Evolutionary conservation across 2,329 filamentous ascomycete genomes (phyloP).

Genomic region (Hirsutella minnesotensis): DNA sequence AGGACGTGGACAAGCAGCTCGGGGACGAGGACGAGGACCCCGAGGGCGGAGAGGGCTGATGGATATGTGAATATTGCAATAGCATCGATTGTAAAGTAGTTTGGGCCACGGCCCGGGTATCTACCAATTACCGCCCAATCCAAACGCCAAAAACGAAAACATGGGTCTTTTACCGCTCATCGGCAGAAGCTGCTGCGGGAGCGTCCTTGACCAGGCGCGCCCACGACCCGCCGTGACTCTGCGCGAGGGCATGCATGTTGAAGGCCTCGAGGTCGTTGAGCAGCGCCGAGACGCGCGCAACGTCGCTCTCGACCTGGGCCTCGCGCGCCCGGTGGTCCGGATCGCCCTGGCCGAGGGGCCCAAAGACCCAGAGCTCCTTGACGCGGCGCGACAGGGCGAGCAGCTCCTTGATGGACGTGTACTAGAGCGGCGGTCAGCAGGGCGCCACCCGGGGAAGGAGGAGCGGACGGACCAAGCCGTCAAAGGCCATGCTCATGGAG

Average conservation of each 20-base stretch:
- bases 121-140: background rate
- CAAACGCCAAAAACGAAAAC: background rate
- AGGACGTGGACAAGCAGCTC: constrained; percentile 32
- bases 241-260: constrained; percentile 21
- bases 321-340: constrained; percentile 22
- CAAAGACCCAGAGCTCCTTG: constrained; percentile 34
- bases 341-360: constrained; percentile 27
- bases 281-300: constrained; percentile 20
- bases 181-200: background rate
- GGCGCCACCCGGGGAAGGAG: background rate
- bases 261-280: constrained; percentile 22
- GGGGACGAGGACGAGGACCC: constrained; percentile 41
- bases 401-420: constrained; percentile 32
- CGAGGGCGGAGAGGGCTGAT: constrained; percentile 31
- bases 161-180: too few species aligned
- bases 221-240: constrained; percentile 24
- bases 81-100: too few species aligned
- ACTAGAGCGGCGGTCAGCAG: constrained; percentile 11
- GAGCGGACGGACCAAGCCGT: constrained; percentile 22
- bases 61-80: too few species aligned
- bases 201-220: constrained; percentile 13
- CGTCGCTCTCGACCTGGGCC: constrained; percentile 23
- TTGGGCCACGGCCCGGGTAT: background rate
- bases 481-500: constrained; percentile 33
- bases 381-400: constrained; percentile 29